A percentile compares a stretch with the other conserved stretches of the same genome.
Conservation (phyloP, 345 rosid genomes). For the Jatropha curcas region DNA sequence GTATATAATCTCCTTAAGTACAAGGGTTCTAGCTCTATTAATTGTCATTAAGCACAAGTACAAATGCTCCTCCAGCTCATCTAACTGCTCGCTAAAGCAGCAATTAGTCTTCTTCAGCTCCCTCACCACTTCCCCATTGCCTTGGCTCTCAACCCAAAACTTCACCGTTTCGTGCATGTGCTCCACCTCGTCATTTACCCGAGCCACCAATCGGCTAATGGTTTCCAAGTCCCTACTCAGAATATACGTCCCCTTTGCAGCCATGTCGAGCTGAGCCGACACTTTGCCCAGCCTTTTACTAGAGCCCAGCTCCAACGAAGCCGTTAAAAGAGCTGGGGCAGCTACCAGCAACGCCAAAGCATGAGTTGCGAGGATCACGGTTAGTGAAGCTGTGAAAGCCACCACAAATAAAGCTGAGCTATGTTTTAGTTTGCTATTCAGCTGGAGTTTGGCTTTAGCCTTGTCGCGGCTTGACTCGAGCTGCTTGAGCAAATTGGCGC, state of each 20-base stretch:
- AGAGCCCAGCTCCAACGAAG: conserved; percentile 38
- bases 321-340: conserved; percentile 49
- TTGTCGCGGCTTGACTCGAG: conserved; percentile 56
- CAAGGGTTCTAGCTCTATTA: conserved; percentile 71
- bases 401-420: conserved; percentile 61
- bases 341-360: conserved; percentile 68
- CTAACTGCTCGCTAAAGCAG: conserved; percentile 56
- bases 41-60: conserved; percentile 84
- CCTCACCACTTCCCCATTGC: conserved; percentile 48
- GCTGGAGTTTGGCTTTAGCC: conserved; percentile 44
- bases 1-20: too few species aligned
- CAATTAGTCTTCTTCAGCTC: conserved; percentile 48
- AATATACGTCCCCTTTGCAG: conserved; percentile 81
- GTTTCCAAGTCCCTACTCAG: conserved; percentile 71
- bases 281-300: conserved; percentile 39
- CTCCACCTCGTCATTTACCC: conserved; percentile 65
- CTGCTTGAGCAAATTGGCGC: conserved; percentile 46
- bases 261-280: conserved; percentile 57
- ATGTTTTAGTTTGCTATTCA: conserved; percentile 38
- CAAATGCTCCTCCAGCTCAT: conserved; percentile 82
- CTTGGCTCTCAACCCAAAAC: conserved; percentile 54
- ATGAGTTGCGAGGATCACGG: conserved; percentile 60
- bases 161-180: conserved; percentile 46
- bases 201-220: conserved; percentile 56
- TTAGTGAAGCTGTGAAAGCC: conserved; percentile 60